phyloP scores from a whole-genome alignment of 176 grass and related monocot genomes.

The Oryza australiensis region DNA sequence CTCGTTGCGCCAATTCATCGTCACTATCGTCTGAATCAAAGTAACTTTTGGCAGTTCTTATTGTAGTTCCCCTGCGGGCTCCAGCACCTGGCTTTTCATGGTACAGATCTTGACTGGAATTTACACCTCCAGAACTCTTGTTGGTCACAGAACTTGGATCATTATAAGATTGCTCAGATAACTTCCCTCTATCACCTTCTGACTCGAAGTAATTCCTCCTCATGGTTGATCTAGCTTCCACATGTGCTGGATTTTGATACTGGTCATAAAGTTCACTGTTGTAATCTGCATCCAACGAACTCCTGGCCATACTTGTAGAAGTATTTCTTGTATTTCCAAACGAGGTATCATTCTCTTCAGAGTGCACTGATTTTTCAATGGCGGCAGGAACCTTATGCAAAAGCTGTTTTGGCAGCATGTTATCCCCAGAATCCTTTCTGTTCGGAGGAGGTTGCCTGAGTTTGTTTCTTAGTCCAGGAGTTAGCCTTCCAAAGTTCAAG shows the following conservation, averaged over 20 bases:
- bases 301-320: slow-evolving; percentile 34
- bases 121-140: slow-evolving; percentile 32
- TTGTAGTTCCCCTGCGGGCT: slow-evolving; percentile 33
- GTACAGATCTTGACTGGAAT: slow-evolving; percentile 28
- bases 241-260: slow-evolving; percentile 18
- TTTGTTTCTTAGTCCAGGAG: slow-evolving; percentile 78
- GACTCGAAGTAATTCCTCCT: slow-evolving; percentile 34
- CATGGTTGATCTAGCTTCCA: slow-evolving; percentile 45
- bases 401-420: slow-evolving; percentile 32
- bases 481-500: slow-evolving; percentile 75
- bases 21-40: slow-evolving; percentile 52
- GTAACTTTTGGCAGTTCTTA: slow-evolving; percentile 39
- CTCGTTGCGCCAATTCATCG: slow-evolving; percentile 34
- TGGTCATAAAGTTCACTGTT: slow-evolving; percentile 21
- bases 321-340: slow-evolving; percentile 8
- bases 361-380: slow-evolving; percentile 44
- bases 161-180: slow-evolving; percentile 26
- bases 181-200: slow-evolving; percentile 36
- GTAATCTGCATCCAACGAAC: slow-evolving; percentile 31
- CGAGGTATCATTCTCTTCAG: slow-evolving; percentile 31
- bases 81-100: slow-evolving; percentile 27
- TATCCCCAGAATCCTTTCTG: slow-evolving; percentile 34
- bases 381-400: slow-evolving; percentile 44
- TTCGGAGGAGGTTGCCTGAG: slow-evolving; percentile 46
- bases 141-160: not conserved